phyloP scores from a whole-genome alignment of 768 basidiomycete species.

The Psilocybe subaeruginosa region DNA sequence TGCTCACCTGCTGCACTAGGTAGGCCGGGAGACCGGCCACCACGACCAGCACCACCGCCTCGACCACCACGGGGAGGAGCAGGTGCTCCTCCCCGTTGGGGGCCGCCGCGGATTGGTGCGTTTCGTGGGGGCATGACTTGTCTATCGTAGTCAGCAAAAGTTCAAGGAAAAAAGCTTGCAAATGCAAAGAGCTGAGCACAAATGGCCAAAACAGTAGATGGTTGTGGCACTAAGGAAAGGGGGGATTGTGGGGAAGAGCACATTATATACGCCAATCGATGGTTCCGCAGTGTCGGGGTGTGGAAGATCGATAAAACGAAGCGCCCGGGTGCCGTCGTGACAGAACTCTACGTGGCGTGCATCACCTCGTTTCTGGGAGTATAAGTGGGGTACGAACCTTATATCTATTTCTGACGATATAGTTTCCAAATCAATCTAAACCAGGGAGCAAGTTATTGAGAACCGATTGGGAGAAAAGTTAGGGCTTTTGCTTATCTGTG shows the following conservation, averaged over 20 bases:
- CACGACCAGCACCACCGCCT: conserved; percentile 33
- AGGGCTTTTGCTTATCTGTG: too few relatives aligned
- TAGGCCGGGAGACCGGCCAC: conserved; percentile 25
- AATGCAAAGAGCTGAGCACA: not conserved
- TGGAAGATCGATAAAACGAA: conserved; percentile 7
- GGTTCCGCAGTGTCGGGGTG: not conserved
- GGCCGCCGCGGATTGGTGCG: conserved; percentile 26
- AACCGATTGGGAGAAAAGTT: not conserved
- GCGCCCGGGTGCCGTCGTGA: not conserved
- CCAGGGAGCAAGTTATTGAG: not conserved
- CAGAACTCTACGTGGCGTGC: not conserved
- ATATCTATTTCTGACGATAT: not conserved
- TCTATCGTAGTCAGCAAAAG: conserved; percentile 9
- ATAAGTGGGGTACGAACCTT: not conserved
- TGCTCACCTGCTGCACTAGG: conserved; percentile 36
- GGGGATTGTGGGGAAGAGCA: not conserved
- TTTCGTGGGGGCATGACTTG: conserved; percentile 27
- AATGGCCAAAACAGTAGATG: not conserved
- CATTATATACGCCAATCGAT: not conserved
- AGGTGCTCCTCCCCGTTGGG: conserved; percentile 20
- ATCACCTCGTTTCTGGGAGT: not conserved
- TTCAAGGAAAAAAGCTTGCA: not conserved
- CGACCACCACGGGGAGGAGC: conserved; percentile 26
- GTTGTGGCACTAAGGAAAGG: not conserved
- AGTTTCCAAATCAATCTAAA: not conserved